Evolutionary conservation across 225 moss, liverwort and hornwort genomes (phyloP).

Genomic region (Pseudisothecium myosuroides): DNA sequence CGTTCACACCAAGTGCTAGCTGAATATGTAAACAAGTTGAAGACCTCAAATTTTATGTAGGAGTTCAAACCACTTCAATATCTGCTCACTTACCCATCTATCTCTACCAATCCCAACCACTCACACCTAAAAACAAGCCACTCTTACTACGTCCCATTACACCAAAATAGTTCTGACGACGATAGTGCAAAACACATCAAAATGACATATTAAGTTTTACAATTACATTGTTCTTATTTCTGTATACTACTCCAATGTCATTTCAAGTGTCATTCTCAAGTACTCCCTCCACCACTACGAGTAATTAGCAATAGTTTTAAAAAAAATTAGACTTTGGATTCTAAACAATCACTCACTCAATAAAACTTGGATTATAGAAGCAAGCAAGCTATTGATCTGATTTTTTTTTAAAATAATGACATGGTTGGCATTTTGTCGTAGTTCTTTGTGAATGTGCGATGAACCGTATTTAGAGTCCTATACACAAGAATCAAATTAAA

Average conservation of each 20-base stretch:
- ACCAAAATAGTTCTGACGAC: accelerated
- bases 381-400: background rate
- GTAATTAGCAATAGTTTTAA: too few relatives aligned
- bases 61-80: background rate
- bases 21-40: background rate
- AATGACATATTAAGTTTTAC: background rate
- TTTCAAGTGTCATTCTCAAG: background rate
- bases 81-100: background rate
- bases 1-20: background rate
- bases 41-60: background rate
- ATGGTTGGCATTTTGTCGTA: background rate
- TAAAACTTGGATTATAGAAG: background rate
- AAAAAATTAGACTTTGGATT: background rate
- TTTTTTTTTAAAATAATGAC: background rate
- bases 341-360: background rate
- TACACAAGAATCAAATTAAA: background rate
- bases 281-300: background rate
- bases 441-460: background rate
- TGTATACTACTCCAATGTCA: background rate
- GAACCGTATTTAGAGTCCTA: background rate
- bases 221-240: background rate
- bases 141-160: background rate
- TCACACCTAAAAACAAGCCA: accelerated
- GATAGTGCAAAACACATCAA: background rate
- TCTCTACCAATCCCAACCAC: background rate